These are phyloP conservation scores for Casaregolazyma suthepensis DNA, from an alignment of 1,139 yeast genomes.

Conservation along the genomic window DNA sequence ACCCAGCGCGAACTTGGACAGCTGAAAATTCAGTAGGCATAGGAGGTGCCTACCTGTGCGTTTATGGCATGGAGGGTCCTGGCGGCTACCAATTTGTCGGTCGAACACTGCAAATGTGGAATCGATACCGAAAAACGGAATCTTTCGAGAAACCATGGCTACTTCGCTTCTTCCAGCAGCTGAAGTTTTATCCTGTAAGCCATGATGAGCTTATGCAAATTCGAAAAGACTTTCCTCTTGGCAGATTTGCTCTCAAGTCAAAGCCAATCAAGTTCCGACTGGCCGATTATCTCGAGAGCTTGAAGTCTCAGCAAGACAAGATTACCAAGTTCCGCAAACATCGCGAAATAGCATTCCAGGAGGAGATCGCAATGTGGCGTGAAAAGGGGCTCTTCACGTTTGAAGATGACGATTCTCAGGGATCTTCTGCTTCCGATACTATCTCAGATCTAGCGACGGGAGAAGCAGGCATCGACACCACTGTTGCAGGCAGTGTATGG, in stretches of 20 bases:
- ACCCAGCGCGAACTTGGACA: conserved; percentile 92
- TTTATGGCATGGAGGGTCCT: conserved; percentile 96
- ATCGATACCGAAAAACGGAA: conserved; percentile 86
- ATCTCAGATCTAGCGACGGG: not conserved
- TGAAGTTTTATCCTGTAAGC: conserved; percentile 82
- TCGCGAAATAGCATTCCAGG: not conserved
- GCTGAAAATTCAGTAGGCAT: conserved; percentile 97
- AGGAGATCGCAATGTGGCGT: not conserved
- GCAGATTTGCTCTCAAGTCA: conserved; percentile 66
- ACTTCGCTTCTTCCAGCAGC: conserved; percentile 82
- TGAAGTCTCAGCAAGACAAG: conserved; percentile 38
- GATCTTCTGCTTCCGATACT: not conserved
- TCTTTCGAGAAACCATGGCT: conserved; percentile 76
- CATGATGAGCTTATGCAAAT: conserved; percentile 70
- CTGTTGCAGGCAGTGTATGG: conserved; percentile 17
- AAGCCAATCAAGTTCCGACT: conserved; percentile 77
- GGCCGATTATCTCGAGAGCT: conserved; percentile 67
- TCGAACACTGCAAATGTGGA: conserved; percentile 97
- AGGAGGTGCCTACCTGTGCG: conserved; percentile 98
- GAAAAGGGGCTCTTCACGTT: not conserved
- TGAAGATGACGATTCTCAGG: not conserved
- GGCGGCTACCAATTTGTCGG: conserved; percentile 98
- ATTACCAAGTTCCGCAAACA: not conserved
- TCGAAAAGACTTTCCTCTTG: conserved; percentile 70
- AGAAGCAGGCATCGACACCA: not conserved